phyloP scores from a whole-genome alignment of 345 rosid species.

The Toxicodendron radicans region DNA sequence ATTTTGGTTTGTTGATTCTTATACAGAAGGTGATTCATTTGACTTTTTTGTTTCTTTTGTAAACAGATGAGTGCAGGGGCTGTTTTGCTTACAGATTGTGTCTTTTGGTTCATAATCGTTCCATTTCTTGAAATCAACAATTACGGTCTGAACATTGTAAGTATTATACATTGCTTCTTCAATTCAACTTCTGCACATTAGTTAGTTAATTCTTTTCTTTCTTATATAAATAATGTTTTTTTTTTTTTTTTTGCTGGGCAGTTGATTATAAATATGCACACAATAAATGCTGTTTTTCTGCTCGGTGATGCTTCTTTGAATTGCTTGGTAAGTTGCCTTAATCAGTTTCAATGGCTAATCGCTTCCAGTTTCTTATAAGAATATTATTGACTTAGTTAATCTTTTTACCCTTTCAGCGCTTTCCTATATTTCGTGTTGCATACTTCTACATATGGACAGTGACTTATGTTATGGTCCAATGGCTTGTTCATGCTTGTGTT shows the following conservation, averaged over 20 bases:
- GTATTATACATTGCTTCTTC: slow-evolving; percentile 25
- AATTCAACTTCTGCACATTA: not conserved
- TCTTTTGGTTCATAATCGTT: slow-evolving; percentile 90
- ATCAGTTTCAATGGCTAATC: not conserved
- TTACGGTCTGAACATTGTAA: slow-evolving; percentile 69
- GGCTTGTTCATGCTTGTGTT: slow-evolving; percentile 77
- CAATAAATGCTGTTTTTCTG: slow-evolving; percentile 72
- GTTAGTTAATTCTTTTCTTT: too few relatives aligned
- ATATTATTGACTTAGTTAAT: not conserved
- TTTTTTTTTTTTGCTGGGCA: slow-evolving; percentile 28
- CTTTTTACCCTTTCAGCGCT: slow-evolving; percentile 47
- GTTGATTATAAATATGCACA: slow-evolving; percentile 82
- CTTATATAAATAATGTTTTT: not conserved
- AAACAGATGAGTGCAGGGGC: slow-evolving; percentile 97
- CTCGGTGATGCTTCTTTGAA: slow-evolving; percentile 81
- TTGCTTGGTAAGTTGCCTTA: slow-evolving; percentile 55
- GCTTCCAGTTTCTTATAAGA: slow-evolving; percentile 11
- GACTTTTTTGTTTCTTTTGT: not conserved
- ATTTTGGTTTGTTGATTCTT: not conserved
- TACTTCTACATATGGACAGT: slow-evolving; percentile 89
- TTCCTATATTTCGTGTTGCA: slow-evolving; percentile 85
- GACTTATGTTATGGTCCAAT: slow-evolving; percentile 75
- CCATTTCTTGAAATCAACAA: slow-evolving; percentile 85
- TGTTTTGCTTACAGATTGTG: slow-evolving; percentile 88
- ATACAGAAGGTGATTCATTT: slow-evolving; percentile 3